Evolutionary conservation across 176 grass and related monocot genomes (phyloP).

Genomic region (Pontederia paniculata): DNA sequence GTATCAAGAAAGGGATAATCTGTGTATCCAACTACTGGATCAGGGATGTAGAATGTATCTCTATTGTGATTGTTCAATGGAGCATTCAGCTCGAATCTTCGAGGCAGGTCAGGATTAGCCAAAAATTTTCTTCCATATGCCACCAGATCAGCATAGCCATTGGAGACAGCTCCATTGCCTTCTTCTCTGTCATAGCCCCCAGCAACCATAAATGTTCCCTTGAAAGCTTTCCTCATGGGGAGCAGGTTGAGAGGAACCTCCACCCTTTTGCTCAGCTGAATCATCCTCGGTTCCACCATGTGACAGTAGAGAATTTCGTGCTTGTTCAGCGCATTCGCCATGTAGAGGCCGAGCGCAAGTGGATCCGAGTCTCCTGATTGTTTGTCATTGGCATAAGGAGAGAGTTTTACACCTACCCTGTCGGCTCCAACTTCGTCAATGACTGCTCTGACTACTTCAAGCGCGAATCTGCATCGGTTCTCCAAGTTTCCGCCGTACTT

Average conservation of each 20-base stretch:
- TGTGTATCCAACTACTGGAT: no score
- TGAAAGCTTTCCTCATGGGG: not conserved
- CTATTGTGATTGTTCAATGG: no score
- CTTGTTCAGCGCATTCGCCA: not conserved
- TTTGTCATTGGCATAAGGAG: not conserved
- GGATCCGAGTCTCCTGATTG: not conserved
- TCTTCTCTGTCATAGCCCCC: slow-evolving; percentile 3
- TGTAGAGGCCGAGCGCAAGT: not conserved
- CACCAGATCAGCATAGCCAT: no score
- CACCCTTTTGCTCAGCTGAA: not conserved
- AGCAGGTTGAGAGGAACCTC: not conserved
- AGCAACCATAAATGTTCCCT: not conserved
- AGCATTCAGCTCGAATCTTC: no score
- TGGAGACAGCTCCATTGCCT: not conserved
- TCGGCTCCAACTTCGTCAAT: not conserved
- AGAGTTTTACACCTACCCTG: not conserved
- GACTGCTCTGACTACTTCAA: not conserved
- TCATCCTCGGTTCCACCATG: not conserved
- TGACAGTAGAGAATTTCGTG: not conserved
- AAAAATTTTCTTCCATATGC: no score
- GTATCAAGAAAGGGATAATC: no score
- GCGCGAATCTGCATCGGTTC: not conserved
- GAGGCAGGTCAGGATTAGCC: no score
- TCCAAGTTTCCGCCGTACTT: not conserved
- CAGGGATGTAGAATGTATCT: no score